A percentile compares a stretch with the other conserved stretches of the same genome.
These are phyloP conservation scores for Chaetomiaceae sp. DNA, from an alignment of 2,329 filamentous ascomycete species.

Conservation along the genomic window DNA sequence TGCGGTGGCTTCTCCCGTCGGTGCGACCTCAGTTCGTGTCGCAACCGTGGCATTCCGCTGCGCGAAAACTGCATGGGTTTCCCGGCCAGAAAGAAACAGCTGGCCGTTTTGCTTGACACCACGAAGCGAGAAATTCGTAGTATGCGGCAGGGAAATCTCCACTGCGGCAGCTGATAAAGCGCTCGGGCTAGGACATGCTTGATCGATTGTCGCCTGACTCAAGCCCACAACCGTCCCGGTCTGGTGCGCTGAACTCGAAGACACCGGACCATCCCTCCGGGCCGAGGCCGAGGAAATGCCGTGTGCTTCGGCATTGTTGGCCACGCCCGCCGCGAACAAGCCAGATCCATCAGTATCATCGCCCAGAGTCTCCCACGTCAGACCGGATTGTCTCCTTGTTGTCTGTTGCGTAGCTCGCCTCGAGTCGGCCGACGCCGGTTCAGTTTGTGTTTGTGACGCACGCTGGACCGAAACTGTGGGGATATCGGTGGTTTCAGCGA, in stretches of 20 bases:
- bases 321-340: background rate
- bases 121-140: background rate
- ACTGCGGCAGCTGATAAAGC: background rate
- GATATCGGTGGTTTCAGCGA: background rate
- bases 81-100: background rate
- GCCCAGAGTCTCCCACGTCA: background rate
- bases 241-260: background rate
- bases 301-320: background rate
- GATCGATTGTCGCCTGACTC: background rate
- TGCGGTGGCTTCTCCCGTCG: background rate
- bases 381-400: background rate
- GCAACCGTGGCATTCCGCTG: background rate
- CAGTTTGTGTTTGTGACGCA: background rate
- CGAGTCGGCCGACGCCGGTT: constrained; percentile 7
- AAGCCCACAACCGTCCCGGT: background rate
- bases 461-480: background rate
- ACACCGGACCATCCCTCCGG: background rate
- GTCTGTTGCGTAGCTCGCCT: constrained; percentile 10
- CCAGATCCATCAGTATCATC: background rate
- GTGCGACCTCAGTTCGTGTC: background rate
- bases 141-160: background rate
- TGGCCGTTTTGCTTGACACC: background rate
- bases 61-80: background rate
- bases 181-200: background rate
- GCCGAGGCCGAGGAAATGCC: background rate